Conservation (phyloP, 1,284 basidiomycete genomes). For the Veloporphyrellus conicus region DNA sequence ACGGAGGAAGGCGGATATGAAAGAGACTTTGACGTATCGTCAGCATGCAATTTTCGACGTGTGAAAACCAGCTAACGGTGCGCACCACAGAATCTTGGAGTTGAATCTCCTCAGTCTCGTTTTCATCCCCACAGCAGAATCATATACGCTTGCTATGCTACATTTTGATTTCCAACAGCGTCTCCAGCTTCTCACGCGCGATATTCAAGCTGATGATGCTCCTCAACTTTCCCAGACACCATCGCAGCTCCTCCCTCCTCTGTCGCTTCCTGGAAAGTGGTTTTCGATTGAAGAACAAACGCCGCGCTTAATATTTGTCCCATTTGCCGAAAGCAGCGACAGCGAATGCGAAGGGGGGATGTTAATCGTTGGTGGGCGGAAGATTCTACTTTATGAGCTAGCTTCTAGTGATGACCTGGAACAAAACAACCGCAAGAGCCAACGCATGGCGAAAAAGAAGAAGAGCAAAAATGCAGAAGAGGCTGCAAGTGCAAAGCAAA, state of each 20-base stretch:
- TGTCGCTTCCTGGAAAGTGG: constrained; percentile 38
- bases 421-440: constrained; percentile 52
- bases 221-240: constrained; percentile 51
- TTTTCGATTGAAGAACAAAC: constrained; percentile 29
- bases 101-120: constrained; percentile 68
- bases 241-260: constrained; percentile 47
- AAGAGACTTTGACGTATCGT: constrained; percentile 65
- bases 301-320: constrained; percentile 26
- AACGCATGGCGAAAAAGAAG: constrained; percentile 48
- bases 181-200: constrained; percentile 58
- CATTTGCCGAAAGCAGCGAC: constrained; percentile 25
- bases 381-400: constrained; percentile 57
- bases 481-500: constrained; percentile 45
- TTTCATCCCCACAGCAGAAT: constrained; percentile 54
- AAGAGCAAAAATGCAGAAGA: constrained; percentile 41
- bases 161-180: constrained; percentile 61
- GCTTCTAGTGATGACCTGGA: constrained; percentile 44
- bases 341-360: constrained; percentile 54
- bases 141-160: constrained; percentile 61
- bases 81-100: constrained; percentile 58
- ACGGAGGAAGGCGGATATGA: constrained; percentile 46
- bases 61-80: constrained; percentile 8
- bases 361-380: constrained; percentile 63
- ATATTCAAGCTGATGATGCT: constrained; percentile 44
- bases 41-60: constrained; percentile 29